A percentile compares a stretch with the other conserved stretches of the same genome.
Evolutionary conservation across 139 green algal species (phyloP).

Genomic region (Pleodorina starrii): DNA sequence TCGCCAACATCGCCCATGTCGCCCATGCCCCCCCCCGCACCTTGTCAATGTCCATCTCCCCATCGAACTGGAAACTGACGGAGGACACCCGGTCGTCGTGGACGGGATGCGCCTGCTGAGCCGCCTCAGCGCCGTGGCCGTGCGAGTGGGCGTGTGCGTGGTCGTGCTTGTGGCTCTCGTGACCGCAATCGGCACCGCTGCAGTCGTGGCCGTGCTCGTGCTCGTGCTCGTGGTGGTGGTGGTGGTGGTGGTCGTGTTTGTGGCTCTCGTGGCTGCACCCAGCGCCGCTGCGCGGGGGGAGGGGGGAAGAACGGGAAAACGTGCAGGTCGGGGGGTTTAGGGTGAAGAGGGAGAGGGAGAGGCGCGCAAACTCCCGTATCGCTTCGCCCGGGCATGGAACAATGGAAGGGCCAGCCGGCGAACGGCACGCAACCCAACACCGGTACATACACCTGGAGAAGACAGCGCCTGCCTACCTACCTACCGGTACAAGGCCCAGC

Average conservation of each 20-base stretch:
- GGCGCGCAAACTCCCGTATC: no score
- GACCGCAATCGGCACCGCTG: not conserved
- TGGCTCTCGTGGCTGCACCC: slow-evolving; percentile 52
- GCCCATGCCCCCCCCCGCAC: no score
- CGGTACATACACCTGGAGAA: no score
- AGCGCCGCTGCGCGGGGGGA: not conserved
- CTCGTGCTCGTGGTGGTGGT: slow-evolving; percentile 56
- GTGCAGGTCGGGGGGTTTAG: not conserved
- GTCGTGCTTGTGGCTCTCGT: slow-evolving; percentile 54
- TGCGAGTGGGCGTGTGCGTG: slow-evolving; percentile 41
- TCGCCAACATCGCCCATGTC: no score
- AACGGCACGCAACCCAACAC: no score
- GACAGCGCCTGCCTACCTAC: no score
- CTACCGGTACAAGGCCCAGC: no score
- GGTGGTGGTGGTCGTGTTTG: slow-evolving; percentile 63
- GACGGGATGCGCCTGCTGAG: slow-evolving; percentile 40
- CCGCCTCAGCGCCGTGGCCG: slow-evolving; percentile 51
- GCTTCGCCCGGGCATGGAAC: no score
- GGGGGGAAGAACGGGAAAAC: not conserved
- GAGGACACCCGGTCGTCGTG: slow-evolving; percentile 75
- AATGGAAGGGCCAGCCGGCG: no score
- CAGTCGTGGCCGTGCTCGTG: slow-evolving; percentile 35
- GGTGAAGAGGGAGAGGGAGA: no score
- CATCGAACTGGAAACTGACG: slow-evolving; percentile 86
- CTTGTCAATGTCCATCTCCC: slow-evolving; percentile 95